Percentiles rank a stretch among this genome's conserved stretches.
Evolutionary conservation across 2,329 filamentous ascomycete species (phyloP).

Genomic region (Talaromyces pinophilus): DNA sequence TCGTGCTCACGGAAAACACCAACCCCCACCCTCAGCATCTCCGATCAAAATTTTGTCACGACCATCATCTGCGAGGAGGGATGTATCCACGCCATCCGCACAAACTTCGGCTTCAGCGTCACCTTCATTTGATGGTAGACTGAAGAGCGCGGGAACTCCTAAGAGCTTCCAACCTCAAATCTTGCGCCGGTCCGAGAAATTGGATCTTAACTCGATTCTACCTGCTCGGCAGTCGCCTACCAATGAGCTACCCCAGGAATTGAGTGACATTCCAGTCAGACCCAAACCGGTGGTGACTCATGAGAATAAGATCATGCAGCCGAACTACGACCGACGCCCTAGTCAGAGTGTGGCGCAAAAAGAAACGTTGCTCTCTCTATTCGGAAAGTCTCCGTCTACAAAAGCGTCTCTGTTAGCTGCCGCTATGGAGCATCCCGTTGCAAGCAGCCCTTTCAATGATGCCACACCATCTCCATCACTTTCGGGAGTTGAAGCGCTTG

Average conservation of each 20-base stretch:
- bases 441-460: constrained; percentile 9
- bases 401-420: constrained; percentile 28
- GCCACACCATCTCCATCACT: constrained; percentile 19
- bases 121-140: constrained; percentile 26
- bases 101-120: constrained; percentile 25
- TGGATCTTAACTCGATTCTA: constrained; percentile 34
- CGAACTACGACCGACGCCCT: constrained; percentile 40
- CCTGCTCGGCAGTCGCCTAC: constrained; percentile 32
- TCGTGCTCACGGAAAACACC: constrained; percentile 4
- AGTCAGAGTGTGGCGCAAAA: constrained; percentile 50
- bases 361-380: constrained; percentile 61
- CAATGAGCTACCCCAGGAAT: constrained; percentile 27
- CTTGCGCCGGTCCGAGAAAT: constrained; percentile 52
- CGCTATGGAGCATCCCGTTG: constrained; percentile 27
- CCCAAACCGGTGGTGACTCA: constrained; percentile 22
- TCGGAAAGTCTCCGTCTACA: constrained; percentile 52
- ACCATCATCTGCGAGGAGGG: constrained; percentile 35
- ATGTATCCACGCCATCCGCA: constrained; percentile 26
- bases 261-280: constrained; percentile 22
- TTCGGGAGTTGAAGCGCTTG: constrained; percentile 16
- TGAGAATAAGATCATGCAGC: constrained; percentile 28
- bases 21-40: constrained; percentile 30
- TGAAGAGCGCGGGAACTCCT: constrained; percentile 32
- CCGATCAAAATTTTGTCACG: constrained; percentile 43
- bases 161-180: constrained; percentile 58